phyloP scores from a whole-genome alignment of 495 filamentous ascomycete genomes.

The Mycothermus thermophilus region DNA sequence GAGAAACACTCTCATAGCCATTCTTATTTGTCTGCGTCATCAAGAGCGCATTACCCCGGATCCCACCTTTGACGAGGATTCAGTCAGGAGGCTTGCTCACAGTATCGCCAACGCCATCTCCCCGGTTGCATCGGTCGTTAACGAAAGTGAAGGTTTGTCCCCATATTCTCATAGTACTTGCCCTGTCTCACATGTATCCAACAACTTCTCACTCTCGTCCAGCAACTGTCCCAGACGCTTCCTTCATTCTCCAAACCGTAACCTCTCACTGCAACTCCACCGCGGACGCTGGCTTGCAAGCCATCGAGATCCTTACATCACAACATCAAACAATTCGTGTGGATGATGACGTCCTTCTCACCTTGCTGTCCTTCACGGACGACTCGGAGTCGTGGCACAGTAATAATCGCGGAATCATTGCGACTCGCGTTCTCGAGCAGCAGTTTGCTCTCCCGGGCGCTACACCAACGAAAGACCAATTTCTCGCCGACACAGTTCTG shows the following conservation, averaged over 20 bases:
- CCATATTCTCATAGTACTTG: too few species aligned
- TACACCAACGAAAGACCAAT: slow-evolving; percentile 6
- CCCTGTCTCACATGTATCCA: too few species aligned
- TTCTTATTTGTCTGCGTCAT: slow-evolving; percentile 6
- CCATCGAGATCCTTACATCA: slow-evolving; percentile 7
- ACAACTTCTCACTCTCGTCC: too few species aligned
- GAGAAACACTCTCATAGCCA: slow-evolving; percentile 5
- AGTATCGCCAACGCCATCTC: slow-evolving; percentile 7
- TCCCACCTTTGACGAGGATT: not conserved
- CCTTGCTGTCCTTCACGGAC: slow-evolving; percentile 34
- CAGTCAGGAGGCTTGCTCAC: slow-evolving; percentile 1
- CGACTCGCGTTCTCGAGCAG: slow-evolving; percentile 29
- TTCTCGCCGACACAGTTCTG: slow-evolving; percentile 44
- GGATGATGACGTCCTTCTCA: slow-evolving; percentile 14
- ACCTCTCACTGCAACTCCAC: slow-evolving; percentile 1
- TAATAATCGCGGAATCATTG: slow-evolving; percentile 27
- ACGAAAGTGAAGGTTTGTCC: not conserved
- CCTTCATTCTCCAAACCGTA: not conserved
- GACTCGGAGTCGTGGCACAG: slow-evolving; percentile 40
- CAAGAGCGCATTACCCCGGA: not conserved
- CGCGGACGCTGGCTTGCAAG: slow-evolving; percentile 3
- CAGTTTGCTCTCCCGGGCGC: slow-evolving; percentile 20
- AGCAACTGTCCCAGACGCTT: too few species aligned
- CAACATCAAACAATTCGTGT: too few species aligned
- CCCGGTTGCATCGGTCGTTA: slow-evolving; percentile 4